phyloP scores from a whole-genome alignment of 768 basidiomycete genomes.

The Austroboletus festivus region DNA sequence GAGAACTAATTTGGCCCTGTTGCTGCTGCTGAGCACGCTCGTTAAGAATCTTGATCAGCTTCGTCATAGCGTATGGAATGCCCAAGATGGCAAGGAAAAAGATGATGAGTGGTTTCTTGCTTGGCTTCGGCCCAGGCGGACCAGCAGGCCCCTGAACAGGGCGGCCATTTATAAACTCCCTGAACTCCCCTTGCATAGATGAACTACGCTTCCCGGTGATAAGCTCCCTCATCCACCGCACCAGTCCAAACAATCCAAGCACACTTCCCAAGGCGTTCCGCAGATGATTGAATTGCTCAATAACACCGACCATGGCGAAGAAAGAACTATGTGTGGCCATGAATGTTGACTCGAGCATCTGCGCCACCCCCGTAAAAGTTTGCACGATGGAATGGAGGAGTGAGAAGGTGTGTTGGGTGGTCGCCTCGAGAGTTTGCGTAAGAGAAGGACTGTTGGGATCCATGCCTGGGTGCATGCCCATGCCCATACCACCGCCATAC shows the following conservation, averaged over 20 bases:
- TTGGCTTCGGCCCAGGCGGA: conserved; percentile 53
- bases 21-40: conserved; percentile 54
- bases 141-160: conserved; percentile 49
- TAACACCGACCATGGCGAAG: conserved; percentile 94
- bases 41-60: conserved; percentile 75
- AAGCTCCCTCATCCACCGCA: conserved; percentile 78
- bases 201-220: conserved; percentile 46
- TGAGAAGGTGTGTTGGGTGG: conserved; percentile 89
- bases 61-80: conserved; percentile 89
- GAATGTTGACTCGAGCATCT: conserved; percentile 97
- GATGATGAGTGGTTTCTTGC: conserved; percentile 86
- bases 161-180: conserved; percentile 67
- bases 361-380: conserved; percentile 90
- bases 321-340: conserved; percentile 96
- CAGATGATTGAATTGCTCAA: conserved; percentile 91
- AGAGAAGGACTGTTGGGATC: conserved; percentile 61
- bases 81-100: conserved; percentile 95
- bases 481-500: conserved; percentile 39
- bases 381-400: conserved; percentile 94
- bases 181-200: conserved; percentile 62
- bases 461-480: conserved; percentile 32
- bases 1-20: conserved; percentile 34
- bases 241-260: conserved; percentile 83
- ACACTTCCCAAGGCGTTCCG: conserved; percentile 93
- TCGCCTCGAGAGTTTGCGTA: conserved; percentile 82